Base-by-base conservation (phyloP, 176 grass and related monocot genomes). In the Cenchrus purpureus region DNA sequence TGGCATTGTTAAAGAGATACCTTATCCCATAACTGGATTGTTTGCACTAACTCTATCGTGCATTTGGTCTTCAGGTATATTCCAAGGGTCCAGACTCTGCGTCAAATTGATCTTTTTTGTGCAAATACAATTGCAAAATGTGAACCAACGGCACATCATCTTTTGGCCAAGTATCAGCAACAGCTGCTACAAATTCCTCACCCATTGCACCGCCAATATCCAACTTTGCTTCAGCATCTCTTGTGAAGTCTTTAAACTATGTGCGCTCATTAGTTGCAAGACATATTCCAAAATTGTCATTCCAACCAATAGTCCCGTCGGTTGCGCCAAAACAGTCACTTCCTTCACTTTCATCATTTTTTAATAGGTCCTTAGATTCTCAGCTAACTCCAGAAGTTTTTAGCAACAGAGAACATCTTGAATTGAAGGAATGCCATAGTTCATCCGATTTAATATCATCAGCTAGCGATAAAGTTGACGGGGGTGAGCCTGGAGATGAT, bases 21-120 rank as follows among this genome's bases (percentile, higher is more conserved):
- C 97, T 98, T 89, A 91, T 95, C 65, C 82, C 90, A 93, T 98
- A 87, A 89, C 83, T 68, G 57, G 52, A 61, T 49, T 62, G 16
- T 76, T 66, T 86, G n/a, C 28, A 57, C 4, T 69, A 19, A 71
- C 65, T 50, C 45, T 82, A 76, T 87, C 37, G 0, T 65, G 54
- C 68, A 12, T 79, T 87, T 74, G 74, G 57, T 75, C 28, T 70
- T 71, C 84, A 98, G 93, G 77, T 95, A 98, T 72, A 82, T 92
- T 71, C 97, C 97, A 79, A 95, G 72, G 89, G 86, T 94, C 77
- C 91, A 90, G 81, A 98, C 91, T 59, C 87, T 98, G 51, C 87
- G 91, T 45, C 97, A 98, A 71, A 98, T 98, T 6, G 97, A 98
- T 88, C 59, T 92, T 15, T 98, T 98, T 83, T 98, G 97, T 87